Percentiles rank a stretch among this genome's conserved stretches.
Conservation (phyloP, 768 basidiomycete species). For the Mycena filopes region DNA sequence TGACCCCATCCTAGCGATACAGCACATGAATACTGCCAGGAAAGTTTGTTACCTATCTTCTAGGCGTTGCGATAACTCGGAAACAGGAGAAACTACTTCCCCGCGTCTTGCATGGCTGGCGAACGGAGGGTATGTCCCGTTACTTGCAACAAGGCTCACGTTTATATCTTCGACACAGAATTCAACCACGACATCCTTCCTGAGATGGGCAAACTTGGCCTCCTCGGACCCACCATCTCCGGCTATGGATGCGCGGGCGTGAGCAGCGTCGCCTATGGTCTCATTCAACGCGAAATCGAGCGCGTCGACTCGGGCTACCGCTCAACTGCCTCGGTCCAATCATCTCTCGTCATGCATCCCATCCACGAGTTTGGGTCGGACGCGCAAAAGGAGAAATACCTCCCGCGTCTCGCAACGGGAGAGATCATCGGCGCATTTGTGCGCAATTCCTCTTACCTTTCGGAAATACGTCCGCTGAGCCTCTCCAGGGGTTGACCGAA, state of each 20-base stretch:
- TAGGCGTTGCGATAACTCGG: not conserved
- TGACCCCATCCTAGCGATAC: slow-evolving; percentile 67
- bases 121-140: slow-evolving; percentile 77
- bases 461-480: slow-evolving; percentile 3
- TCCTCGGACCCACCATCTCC: slow-evolving; percentile 91
- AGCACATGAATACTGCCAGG: slow-evolving; percentile 84
- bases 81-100: slow-evolving; percentile 82
- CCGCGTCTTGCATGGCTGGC: slow-evolving; percentile 89
- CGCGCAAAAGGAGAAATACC: slow-evolving; percentile 89
- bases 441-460: slow-evolving; percentile 39
- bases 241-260: slow-evolving; percentile 96
- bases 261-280: slow-evolving; percentile 91
- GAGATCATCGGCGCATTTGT: slow-evolving; percentile 95
- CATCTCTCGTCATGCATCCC: slow-evolving; percentile 96
- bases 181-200: slow-evolving; percentile 81
- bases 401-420: slow-evolving; percentile 87
- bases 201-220: slow-evolving; percentile 93
- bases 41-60: slow-evolving; percentile 38
- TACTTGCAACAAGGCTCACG: not conserved
- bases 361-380: slow-evolving; percentile 90
- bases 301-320: slow-evolving; percentile 98
- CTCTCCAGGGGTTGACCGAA: slow-evolving; percentile 86
- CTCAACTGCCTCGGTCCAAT: slow-evolving; percentile 94
- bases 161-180: slow-evolving; percentile 52
- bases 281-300: slow-evolving; percentile 95